Evolutionary conservation across 345 rosid genomes (phyloP).

Genomic region (Eucalyptus lansdowneana): DNA sequence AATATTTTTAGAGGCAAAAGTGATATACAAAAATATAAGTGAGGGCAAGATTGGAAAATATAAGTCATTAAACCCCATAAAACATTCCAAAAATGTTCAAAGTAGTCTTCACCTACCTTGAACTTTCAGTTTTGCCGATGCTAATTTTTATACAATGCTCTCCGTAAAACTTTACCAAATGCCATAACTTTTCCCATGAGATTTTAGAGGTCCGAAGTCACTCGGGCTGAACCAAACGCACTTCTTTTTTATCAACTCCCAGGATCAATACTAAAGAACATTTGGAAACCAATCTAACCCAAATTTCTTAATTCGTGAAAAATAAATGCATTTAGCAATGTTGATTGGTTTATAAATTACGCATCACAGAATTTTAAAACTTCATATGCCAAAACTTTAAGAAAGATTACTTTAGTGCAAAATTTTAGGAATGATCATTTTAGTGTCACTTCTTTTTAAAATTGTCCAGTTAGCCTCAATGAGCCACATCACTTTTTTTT

Average conservation of each 20-base stretch:
- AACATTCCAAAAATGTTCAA: not conserved
- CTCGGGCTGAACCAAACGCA: not conserved
- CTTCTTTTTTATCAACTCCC: not conserved
- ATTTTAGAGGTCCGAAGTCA: too few relatives aligned
- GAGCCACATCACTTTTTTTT: too few relatives aligned
- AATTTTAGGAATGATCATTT: not conserved
- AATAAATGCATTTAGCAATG: not conserved
- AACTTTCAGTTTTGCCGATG: not conserved
- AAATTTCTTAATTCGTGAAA: not conserved
- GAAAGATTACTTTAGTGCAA: not conserved
- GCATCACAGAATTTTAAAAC: not conserved
- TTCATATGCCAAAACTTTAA: not conserved
- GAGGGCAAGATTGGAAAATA: too few relatives aligned
- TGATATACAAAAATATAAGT: not conserved
- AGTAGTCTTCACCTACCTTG: fast-evolving
- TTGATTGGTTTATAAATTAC: too few relatives aligned
- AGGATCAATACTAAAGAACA: too few relatives aligned
- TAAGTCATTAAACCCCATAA: too few relatives aligned
- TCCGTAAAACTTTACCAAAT: not conserved
- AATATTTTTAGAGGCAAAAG: not conserved
- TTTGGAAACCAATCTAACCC: not conserved
- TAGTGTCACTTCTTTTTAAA: not conserved
- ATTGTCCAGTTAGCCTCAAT: too few relatives aligned
- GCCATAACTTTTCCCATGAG: too few relatives aligned
- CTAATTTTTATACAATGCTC: not conserved